phyloP scores from a whole-genome alignment of 768 basidiomycete genomes.

The Boletus speciosus region DNA sequence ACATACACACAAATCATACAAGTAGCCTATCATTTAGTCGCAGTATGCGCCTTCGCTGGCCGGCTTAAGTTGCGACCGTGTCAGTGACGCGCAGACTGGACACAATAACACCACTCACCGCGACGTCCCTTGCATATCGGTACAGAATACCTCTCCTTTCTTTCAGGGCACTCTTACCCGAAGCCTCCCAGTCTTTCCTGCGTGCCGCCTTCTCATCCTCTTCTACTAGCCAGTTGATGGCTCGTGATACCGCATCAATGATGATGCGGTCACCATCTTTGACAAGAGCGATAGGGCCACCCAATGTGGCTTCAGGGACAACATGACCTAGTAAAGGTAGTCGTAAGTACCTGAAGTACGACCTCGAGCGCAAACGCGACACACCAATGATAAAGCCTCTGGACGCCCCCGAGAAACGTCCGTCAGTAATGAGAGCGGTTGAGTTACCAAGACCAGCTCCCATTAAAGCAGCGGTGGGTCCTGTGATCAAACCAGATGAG shows the following conservation, averaged over 20 bases:
- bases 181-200: constrained; percentile 64
- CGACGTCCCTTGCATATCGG: constrained; percentile 83
- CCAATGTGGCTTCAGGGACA: constrained; percentile 64
- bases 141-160: constrained; percentile 72
- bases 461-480: constrained; percentile 80
- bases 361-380: background rate
- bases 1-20: constrained; percentile 2
- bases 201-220: constrained; percentile 63
- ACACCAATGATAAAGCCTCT: constrained; percentile 59
- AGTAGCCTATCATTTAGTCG: constrained; percentile 44
- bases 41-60: constrained; percentile 81
- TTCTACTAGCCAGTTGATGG: constrained; percentile 70
- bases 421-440: constrained; percentile 84
- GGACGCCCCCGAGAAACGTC: constrained; percentile 84
- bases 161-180: constrained; percentile 58
- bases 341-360: constrained; percentile 38
- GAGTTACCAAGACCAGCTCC: constrained; percentile 78
- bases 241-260: constrained; percentile 63
- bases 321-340: constrained; percentile 47
- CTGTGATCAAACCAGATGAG: constrained; percentile 27
- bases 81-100: constrained; percentile 4
- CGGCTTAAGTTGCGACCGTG: constrained; percentile 44
- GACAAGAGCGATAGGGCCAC: constrained; percentile 86
- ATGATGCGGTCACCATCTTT: constrained; percentile 77
- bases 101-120: constrained; percentile 50